These are phyloP conservation scores for Ophiocordyceps australis DNA, from an alignment of 2,329 filamentous ascomycete species.

Conservation along the genomic window DNA sequence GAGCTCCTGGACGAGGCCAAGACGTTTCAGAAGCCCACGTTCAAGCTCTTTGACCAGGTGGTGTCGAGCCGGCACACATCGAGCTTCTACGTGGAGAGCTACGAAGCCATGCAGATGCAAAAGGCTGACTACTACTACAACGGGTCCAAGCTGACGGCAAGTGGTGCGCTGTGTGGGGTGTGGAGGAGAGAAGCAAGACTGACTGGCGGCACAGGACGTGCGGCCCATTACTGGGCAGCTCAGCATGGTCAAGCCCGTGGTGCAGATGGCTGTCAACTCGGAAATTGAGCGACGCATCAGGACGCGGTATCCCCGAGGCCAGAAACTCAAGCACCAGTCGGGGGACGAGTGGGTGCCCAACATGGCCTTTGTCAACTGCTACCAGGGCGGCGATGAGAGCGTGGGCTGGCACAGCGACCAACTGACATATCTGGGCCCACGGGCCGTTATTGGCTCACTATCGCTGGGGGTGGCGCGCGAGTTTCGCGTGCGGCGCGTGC, in stretches of 20 bases:
- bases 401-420: constrained; percentile 92
- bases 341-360: constrained; percentile 64
- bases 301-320: constrained; percentile 45
- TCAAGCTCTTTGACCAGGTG: constrained; percentile 76
- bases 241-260: constrained; percentile 45
- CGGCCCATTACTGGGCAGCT: constrained; percentile 61
- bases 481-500: constrained; percentile 67
- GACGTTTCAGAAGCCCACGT: constrained; percentile 52
- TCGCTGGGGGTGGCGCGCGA: constrained; percentile 86
- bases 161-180: no score
- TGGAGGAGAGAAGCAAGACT: no score
- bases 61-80: constrained; percentile 75
- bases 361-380: constrained; percentile 89
- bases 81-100: constrained; percentile 64
- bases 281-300: constrained; percentile 58
- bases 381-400: constrained; percentile 60
- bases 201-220: constrained; percentile 36
- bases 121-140: constrained; percentile 77
- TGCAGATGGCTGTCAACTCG: constrained; percentile 58
- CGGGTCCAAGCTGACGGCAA: constrained; percentile 48
- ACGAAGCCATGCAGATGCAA: constrained; percentile 50
- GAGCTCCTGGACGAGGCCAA: constrained; percentile 61
- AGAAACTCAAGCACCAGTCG: constrained; percentile 65
- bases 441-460: constrained; percentile 74
- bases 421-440: constrained; percentile 79